Evolutionary conservation across 495 filamentous ascomycete species (phyloP), one percentile per base, ranked within the genome.

Genomic region (Amphirosellinia nigrospora): DNA sequence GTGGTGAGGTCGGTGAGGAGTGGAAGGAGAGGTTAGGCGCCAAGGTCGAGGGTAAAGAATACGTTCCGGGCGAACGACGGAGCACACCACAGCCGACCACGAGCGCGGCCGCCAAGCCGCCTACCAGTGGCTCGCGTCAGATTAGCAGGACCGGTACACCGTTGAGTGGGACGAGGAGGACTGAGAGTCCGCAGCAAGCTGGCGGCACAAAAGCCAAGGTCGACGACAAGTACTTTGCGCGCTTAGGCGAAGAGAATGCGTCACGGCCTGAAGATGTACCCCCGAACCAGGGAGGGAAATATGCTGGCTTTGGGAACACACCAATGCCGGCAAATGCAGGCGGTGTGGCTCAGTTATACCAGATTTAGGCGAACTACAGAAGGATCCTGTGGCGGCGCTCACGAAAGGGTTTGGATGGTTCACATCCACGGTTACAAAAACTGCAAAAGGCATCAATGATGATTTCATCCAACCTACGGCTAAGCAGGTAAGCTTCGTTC

Each of bases 361-460:
- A 0, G 88, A 87, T 1, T 78, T 94, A 28, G 91, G 96, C 64
- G 94, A 97, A 43, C 88, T 98, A 72, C 92, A 95, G 80, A 92
- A 91, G 72, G 96, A 99, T 79, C 94, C 96, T 2, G 86, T 98
- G 67, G 94, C 88, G 0, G 93, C 94, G 56, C 77, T 99, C 73
- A 93, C 87, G 32, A 98, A 97, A 81, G 92, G 96, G 7, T 94
- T 98, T 73, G 94, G 96, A 2, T 98, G 96, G 92, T 95, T 99
- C 72, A 87, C 93, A 21, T 89, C 86, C 15, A 91, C 92, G 39
- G 94, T 98, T 16, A 91, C 89, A 19, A 95, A 94, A 84, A 88
- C 90, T 67, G 96, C 94, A 16, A 96, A 97, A 85, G 92, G 87
- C 1, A 88, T 97, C 36, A 95, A 98, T 78, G 90, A 97, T 71